Evolutionary conservation across 495 filamentous ascomycete species (phyloP), one percentile per base, ranked within the genome.

Genomic region (Saxophila tyrrhenica): DNA sequence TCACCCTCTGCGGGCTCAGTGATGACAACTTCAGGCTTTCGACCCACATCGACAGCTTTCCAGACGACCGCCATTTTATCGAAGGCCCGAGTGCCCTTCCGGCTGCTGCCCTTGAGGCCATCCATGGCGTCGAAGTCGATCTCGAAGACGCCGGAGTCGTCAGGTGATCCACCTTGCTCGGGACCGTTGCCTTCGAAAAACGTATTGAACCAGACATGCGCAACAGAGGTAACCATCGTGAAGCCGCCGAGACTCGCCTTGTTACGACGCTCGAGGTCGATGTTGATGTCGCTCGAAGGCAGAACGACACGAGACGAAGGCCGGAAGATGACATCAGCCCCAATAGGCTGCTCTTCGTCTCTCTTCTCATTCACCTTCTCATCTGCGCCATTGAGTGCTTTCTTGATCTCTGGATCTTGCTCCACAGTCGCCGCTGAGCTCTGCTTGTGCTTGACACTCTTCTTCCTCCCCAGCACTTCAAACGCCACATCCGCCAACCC

Each of bases 181-280:
- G 85, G 75, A 0, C 81, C 80, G 56, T 82, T 77, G 13, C 89
- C 89, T 70, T 97, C 92, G 57, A 96, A 96, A 70, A 82, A 96
- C 1, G 83, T 70, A 62, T 98, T 98, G 71, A 95, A 94, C 92
- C 92, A 98, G 25, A 95, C 85, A 55, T 96, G 89, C 0, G 90
- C 88, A 35, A 96, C 83, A 0, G 89, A 82, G 3, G 90, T 96
- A 9, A 95, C 89, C 81, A 96, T 85, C 3, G 87, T 86, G 58
- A 86, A 79, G 7, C 85, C 86, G 3, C 85, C 86, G 68, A 87
- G 84, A 0, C 79, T 78, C 16, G 80, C 81, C 62, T 85, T 87
- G 50, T 84, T 87, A 46, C 86, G 80, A 16, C 86, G 78, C 65
- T 95, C 89, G 46, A 96, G 78, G 58, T 86, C 82, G 60, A 98